Base-by-base conservation (phyloP, 495 filamentous ascomycete genomes). In the Annulohypoxylon bovei region DNA sequence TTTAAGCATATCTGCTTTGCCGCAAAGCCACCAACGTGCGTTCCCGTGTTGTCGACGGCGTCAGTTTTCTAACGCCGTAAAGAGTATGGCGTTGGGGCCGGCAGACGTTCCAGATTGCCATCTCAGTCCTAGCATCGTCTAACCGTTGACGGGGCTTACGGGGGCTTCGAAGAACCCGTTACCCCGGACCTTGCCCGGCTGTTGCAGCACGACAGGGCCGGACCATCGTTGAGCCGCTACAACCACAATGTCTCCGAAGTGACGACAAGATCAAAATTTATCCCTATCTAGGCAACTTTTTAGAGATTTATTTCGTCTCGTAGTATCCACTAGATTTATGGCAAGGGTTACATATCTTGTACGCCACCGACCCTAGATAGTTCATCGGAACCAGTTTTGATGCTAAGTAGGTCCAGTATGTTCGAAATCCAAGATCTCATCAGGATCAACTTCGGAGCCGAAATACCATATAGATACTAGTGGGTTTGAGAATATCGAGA, bases 161-260 rank as follows among this genome's bases (percentile, higher is more conserved):
- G 67, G 47, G 4, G 60, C 46, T 56, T 53, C 37, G 8, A 55
- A 55, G 47, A 70, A 42, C 23, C 67, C 67, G 67, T 65, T 35
- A 37, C 28, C 42, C 35, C 22, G 8, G 54, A 30, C 30, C 47
- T 65, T 23, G 16, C 33, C 61, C 44, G 61, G 37, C 4, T 9
- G 3, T 22, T 16, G 32, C 47, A 20, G 25, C 46, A 35, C 18
- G 16, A 18, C 37, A 46, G 46, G 16, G 20, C 46, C 67, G 67
- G 61, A 12, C 18, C 11, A 65, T 55, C 28, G 30, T 65, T 65
- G 23, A 60, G 39, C 67, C 60, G 67, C 59, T 16, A 33, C 25
- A 33, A 46, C 35, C 7, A 33, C 11, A 22, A 70, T 46, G 44
- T 70, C 44, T 58, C 67, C 67, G 67, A 70, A 23, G 6, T 22